Evolutionary conservation across 2,329 filamentous ascomycete genomes (phyloP).

Genomic region (Xylaria polymorpha): DNA sequence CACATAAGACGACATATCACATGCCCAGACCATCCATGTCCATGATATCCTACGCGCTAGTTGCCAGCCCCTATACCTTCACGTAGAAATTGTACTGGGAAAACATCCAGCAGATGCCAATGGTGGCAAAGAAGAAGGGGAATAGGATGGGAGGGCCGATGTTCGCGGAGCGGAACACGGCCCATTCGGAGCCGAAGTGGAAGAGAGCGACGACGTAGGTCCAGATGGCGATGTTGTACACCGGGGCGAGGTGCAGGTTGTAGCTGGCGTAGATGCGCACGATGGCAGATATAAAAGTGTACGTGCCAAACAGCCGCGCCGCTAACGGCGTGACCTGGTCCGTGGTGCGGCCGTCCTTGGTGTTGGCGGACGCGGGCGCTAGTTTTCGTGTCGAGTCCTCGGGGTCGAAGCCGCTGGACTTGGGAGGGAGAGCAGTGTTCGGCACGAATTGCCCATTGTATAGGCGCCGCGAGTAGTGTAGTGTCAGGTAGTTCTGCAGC

Average conservation of each 20-base stretch:
- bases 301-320: constrained; percentile 85
- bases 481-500: constrained; percentile 82
- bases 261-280: constrained; percentile 87
- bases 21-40: not conserved
- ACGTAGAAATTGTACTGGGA: constrained; percentile 78
- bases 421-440: constrained; percentile 59
- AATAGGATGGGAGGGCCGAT: constrained; percentile 68
- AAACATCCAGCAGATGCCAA: constrained; percentile 70
- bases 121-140: constrained; percentile 64
- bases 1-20: constrained; percentile 3
- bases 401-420: constrained; percentile 58
- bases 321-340: constrained; percentile 79
- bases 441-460: constrained; percentile 76
- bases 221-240: constrained; percentile 85
- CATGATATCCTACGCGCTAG: not conserved
- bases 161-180: constrained; percentile 79
- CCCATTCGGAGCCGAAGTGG: constrained; percentile 85
- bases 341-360: constrained; percentile 57
- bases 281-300: constrained; percentile 82
- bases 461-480: constrained; percentile 85
- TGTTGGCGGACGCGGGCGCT: constrained; percentile 55
- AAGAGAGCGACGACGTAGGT: constrained; percentile 81
- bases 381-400: constrained; percentile 67
- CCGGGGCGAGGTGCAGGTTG: constrained; percentile 75
- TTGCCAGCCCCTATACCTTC: constrained; percentile 44